Base-by-base conservation (phyloP, 2,329 filamentous ascomycete genomes). In the Chrysosporium keratinophilum region DNA sequence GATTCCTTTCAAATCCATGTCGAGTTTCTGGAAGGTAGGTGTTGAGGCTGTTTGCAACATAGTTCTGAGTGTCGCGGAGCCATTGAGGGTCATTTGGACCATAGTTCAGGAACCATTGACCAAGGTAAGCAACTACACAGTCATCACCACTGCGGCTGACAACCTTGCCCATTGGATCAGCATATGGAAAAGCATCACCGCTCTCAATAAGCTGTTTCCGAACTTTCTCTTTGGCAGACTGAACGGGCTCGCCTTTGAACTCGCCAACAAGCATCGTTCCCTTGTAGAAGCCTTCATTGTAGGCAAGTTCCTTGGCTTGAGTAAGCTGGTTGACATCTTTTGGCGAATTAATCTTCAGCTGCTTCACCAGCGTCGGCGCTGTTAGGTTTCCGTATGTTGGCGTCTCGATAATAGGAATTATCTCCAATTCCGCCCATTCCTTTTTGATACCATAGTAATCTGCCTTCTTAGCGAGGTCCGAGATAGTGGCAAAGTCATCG, bases 41-140 rank as follows among this genome's bases (percentile, higher is more conserved):
- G 70, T 96, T 87, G 57, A 96, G 74, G 54, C 77, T 79, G 64
- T 83, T 82, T 52, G 80, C 79, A 45, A 95, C 82, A 66, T 86
- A 84, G 60, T 84, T 78, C 52, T 90, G 75, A 12, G 86, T 88
- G 42, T 79, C 76, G 58, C 86, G 74, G 65, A 87, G 87, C 93
- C 93, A 97, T 48, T 84, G 79, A 42, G 74, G 72, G 62, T 84
- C 81, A 58, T 88, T 87, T 71, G 90, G 87, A 58, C 93, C 93
- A 65, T 98, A 98, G 72, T 96, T 91, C 63, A 98, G 76, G 73
- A 95, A 98, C 90, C 93, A 98, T 72, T 98, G 93, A 63, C 96
- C 91, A 65, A 97, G 83, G 60, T 91, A 83, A 31, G 89, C 87
- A 56, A 93, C 91, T 55, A 95, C 89, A 67, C 93, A 97, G 61